These are phyloP conservation scores for Diplodia corticola DNA, from an alignment of 2,329 filamentous ascomycete species.

Conservation along the genomic window DNA sequence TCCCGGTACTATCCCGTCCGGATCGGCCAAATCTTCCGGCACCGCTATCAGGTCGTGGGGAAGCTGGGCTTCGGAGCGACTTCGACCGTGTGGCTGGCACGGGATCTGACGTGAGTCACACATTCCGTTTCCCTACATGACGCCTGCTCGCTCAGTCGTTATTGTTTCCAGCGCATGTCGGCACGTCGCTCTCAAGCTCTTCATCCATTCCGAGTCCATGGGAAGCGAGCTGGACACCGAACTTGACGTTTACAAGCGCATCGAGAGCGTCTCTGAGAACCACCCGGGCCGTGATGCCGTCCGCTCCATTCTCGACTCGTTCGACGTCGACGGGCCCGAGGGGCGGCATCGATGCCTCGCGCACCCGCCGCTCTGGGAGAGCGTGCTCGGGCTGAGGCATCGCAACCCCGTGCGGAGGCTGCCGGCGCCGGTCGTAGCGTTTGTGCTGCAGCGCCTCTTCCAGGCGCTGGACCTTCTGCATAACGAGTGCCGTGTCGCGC, in stretches of 20 bases:
- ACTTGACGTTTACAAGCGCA: slow-evolving; percentile 6
- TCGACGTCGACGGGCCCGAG: not conserved
- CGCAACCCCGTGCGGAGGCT: slow-evolving; percentile 4
- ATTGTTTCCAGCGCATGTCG: not conserved
- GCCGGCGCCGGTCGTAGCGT: not conserved
- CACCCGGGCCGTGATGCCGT: not conserved
- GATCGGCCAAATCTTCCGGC: slow-evolving; percentile 29
- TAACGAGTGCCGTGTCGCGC: slow-evolving; percentile 46
- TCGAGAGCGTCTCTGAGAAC: not conserved
- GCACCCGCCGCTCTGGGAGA: slow-evolving; percentile 16
- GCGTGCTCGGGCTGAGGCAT: not conserved
- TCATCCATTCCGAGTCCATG: not conserved
- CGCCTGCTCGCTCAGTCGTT: not conserved
- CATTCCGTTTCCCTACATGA: not conserved
- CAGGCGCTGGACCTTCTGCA: slow-evolving; percentile 47
- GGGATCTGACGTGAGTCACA: slow-evolving; percentile 26
- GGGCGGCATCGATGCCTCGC: slow-evolving; percentile 14
- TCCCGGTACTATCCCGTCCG: slow-evolving; percentile 30
- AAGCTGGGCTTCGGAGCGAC: slow-evolving; percentile 33
- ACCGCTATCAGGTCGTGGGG: slow-evolving; percentile 31
- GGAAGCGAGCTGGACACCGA: slow-evolving; percentile 1
- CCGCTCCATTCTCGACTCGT: slow-evolving; percentile 8
- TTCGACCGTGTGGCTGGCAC: slow-evolving; percentile 35
- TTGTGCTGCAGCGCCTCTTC: slow-evolving; percentile 39
- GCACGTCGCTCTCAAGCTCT: slow-evolving; percentile 9